Percentiles rank a stretch among this genome's conserved stretches.
Evolutionary conservation across 768 basidiomycete species (phyloP).

Genomic region (Mycena amicta): DNA sequence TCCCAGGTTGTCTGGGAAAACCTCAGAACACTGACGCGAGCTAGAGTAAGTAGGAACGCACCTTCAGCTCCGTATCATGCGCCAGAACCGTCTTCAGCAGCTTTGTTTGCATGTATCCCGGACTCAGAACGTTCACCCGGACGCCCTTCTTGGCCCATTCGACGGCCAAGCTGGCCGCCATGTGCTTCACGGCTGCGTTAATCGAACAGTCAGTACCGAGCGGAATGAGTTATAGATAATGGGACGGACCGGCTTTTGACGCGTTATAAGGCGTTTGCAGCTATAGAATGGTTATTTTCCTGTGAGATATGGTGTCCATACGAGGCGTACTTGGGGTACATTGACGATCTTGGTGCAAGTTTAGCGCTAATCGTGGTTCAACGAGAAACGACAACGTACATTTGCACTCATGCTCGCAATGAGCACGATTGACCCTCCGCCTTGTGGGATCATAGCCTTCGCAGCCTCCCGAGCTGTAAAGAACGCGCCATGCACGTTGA

Average conservation of each 20-base stretch:
- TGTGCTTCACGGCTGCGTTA: slow-evolving; percentile 83
- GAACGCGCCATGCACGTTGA: slow-evolving; percentile 94
- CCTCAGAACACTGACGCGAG: slow-evolving; percentile 12
- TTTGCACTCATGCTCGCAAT: slow-evolving; percentile 91
- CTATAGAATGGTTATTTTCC: too few species aligned
- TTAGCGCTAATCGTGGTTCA: background rate
- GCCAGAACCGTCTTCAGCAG: slow-evolving; percentile 83
- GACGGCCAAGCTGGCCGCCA: slow-evolving; percentile 90
- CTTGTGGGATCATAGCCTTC: slow-evolving; percentile 82
- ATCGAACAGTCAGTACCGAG: slow-evolving; percentile 13
- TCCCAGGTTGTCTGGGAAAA: slow-evolving; percentile 78
- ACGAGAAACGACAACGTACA: slow-evolving; percentile 46
- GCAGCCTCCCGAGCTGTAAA: slow-evolving; percentile 97
- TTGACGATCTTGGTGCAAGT: slow-evolving; percentile 68
- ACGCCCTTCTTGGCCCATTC: slow-evolving; percentile 94
- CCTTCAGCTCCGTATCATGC: slow-evolving; percentile 75
- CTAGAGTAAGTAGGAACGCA: slow-evolving; percentile 30
- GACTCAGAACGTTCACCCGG: slow-evolving; percentile 78
- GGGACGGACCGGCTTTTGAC: slow-evolving; percentile 77
- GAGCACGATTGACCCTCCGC: slow-evolving; percentile 81
- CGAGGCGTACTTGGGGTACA: too few species aligned
- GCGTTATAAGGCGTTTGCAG: slow-evolving; percentile 95
- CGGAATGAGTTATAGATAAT: background rate
- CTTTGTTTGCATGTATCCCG: slow-evolving; percentile 94
- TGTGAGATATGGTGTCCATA: too few species aligned